phyloP scores from a whole-genome alignment of 306 rosid species.

The Comarum palustre region DNA sequence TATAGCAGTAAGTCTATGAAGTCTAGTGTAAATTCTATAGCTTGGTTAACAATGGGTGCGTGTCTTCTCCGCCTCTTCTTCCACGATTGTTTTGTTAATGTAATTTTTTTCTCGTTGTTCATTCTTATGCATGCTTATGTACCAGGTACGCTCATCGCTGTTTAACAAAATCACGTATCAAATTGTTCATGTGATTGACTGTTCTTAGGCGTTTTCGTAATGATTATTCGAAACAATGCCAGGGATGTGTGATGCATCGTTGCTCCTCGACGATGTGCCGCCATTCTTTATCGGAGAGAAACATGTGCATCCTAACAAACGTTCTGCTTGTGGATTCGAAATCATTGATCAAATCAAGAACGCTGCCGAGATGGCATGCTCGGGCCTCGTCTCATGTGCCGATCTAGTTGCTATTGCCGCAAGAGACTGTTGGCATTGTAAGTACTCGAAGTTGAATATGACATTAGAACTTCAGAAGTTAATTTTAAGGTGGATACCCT shows the following conservation, averaged over 20 bases:
- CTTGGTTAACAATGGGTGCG: too few relatives aligned
- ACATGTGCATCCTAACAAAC: slow-evolving; percentile 50
- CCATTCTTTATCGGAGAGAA: slow-evolving; percentile 68
- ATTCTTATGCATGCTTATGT: too few relatives aligned
- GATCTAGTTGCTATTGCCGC: slow-evolving; percentile 62
- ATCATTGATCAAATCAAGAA: slow-evolving; percentile 68
- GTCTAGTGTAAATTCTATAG: too few relatives aligned
- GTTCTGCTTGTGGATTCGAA: slow-evolving; percentile 69
- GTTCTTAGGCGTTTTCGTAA: background rate
- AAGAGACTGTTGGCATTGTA: slow-evolving; percentile 57
- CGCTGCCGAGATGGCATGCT: slow-evolving; percentile 56
- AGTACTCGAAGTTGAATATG: background rate
- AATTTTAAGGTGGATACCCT: too few relatives aligned
- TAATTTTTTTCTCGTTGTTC: slow-evolving; percentile 19
- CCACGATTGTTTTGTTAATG: slow-evolving; percentile 86
- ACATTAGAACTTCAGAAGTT: background rate
- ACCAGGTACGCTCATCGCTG: too few relatives aligned
- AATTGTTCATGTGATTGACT: background rate
- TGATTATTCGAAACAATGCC: slow-evolving; percentile 1
- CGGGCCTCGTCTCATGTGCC: slow-evolving; percentile 69
- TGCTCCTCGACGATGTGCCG: slow-evolving; percentile 62
- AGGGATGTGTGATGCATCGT: slow-evolving; percentile 93
- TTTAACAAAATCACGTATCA: background rate
- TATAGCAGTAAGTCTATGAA: too few relatives aligned
- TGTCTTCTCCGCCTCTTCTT: slow-evolving; percentile 81